Base-by-base conservation (phyloP, 1,139 yeast genomes). In the Saccharomyces hybrid region DNA sequence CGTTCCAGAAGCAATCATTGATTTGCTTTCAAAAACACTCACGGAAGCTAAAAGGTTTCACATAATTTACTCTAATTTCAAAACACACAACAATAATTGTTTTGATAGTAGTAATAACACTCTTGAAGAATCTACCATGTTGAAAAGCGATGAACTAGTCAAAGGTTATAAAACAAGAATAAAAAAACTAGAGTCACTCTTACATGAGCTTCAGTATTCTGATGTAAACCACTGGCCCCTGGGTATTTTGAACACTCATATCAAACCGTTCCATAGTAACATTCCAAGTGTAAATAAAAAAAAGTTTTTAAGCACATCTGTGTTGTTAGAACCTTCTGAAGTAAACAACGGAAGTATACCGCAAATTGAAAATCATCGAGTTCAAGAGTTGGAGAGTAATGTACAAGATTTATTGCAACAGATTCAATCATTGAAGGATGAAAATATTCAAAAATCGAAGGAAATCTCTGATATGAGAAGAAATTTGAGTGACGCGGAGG, bases 161-260 rank as follows among this genome's bases (percentile, higher is more conserved):
- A 76, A 75, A 59, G 87, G 86, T 0, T 79, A 84, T 57, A 80
- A 82, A 62, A 69, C 75, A 19, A 70, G 90, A 54, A 83, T 86
- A 26, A 78, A 76, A 60, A 85, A 83, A 61, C 72, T 86, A 51
- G 95, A 86, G 62, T 81, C 78, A 55, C 69, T 85, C 32, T 68
- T 86, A 12, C 90, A 85, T 64, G 88, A 84, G 61, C 83, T 80
- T 50, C 86, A 80, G 58, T 82, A 78, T 63, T 78, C 79, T 52
- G 79, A 81, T 57, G 73, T 82, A 29, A 74, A 77, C n/a, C 77
- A 75, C 46, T 82, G 87, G 87, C 86, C 87, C 0, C 60, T 73
- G 8, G 68, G 67, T 2, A 53, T 67, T 4, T 49, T 67, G 32
- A 60, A 64, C 16, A 19, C 44, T 19, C 44, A 38, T 9, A 21